A percentile compares a stretch with the other conserved stretches of the same genome.
Conservation (phyloP, 2,329 filamentous ascomycete species). For the Penicillium nordicum region DNA sequence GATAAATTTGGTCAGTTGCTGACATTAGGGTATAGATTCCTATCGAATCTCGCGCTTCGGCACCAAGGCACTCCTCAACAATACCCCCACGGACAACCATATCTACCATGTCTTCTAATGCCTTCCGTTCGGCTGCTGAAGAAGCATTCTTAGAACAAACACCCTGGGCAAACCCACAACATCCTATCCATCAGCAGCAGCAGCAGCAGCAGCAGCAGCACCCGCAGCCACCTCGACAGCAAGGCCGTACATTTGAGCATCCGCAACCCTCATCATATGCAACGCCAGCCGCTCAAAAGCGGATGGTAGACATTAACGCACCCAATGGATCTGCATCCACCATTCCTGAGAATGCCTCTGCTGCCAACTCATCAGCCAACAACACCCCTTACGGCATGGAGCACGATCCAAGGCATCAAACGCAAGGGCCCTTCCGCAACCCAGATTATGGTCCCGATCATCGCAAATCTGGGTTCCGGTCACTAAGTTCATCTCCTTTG, state of each 20-base stretch:
- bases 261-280: conserved; percentile 36
- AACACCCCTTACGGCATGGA: conserved; percentile 45
- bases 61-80: conserved; percentile 26
- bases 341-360: conserved; percentile 43
- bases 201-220: conserved; percentile 50
- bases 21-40: conserved; percentile 25
- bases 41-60: conserved; percentile 26
- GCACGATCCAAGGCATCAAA: conserved; percentile 27
- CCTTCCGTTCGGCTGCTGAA: conserved; percentile 57
- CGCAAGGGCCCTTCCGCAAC: conserved; percentile 26
- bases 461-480: conserved; percentile 34
- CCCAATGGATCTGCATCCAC: conserved; percentile 48
- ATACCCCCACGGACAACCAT: conserved; percentile 28
- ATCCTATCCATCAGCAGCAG: conserved; percentile 61
- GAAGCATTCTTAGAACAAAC: conserved; percentile 87
- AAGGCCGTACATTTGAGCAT: conserved; percentile 32
- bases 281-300: conserved; percentile 46
- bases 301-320: conserved; percentile 41
- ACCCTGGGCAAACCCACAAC: conserved; percentile 87
- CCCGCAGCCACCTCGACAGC: conserved; percentile 38
- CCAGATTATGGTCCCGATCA: conserved; percentile 35
- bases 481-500: conserved; percentile 38
- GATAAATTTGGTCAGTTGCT: neutral
- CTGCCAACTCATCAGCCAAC: conserved; percentile 42
- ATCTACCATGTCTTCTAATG: conserved; percentile 34